Evolutionary conservation across 2,329 filamentous ascomycete genomes (phyloP), one percentile per base, ranked within the genome.

Genomic region (Colletotrichum sp.): DNA sequence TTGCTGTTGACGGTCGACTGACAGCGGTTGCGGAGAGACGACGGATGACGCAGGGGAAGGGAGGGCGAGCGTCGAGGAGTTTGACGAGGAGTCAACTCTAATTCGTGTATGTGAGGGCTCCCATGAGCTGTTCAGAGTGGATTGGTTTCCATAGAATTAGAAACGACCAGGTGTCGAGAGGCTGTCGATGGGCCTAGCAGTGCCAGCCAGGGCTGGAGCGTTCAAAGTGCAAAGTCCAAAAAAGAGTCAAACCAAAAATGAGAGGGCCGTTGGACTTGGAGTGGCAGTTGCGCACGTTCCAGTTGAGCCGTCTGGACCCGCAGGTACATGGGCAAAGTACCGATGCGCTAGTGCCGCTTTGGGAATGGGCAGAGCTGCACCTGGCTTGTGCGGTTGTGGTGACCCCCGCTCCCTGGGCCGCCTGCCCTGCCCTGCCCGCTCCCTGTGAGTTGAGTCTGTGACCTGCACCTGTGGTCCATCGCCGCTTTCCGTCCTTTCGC

Each of bases 31-130:
- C 62, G 24, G 69, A 26, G 68, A 49, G 55, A 72, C n/a, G 44
- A 24, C 44, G 4, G 4, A 21, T 13, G 44, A 52, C n/a, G 69
- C 62, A 75, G 69, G 69, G 69, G 69, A 72, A 63, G 28, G 60
- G 32, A 30, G 18, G 44, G 44, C 26, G 16, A 32, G 18, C n/a
- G 24, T 30, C n/a, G 32, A 28, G 7, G 18, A 63, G 59, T 63
- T 63, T 63, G 59, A 26, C 57, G 16, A 10, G 16, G 36, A 26
- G n/a, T 52, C 49, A 15, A 60, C 52, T 49, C 36, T 39, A 39
- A 16, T 18, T 39, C 28, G 62, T 68, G 39, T 68, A 32, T 63
- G 72, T 63, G 72, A 75, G 72, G 72, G 69, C 69, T 75, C 72
- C 72, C 55, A 72, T 63, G 44, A 36, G 74, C 59, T 60, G 30